Percentiles rank a stretch among this genome's conserved stretches.
phyloP scores from a whole-genome alignment of 2,329 filamentous ascomycete species.

The Talaromyces sp. region DNA sequence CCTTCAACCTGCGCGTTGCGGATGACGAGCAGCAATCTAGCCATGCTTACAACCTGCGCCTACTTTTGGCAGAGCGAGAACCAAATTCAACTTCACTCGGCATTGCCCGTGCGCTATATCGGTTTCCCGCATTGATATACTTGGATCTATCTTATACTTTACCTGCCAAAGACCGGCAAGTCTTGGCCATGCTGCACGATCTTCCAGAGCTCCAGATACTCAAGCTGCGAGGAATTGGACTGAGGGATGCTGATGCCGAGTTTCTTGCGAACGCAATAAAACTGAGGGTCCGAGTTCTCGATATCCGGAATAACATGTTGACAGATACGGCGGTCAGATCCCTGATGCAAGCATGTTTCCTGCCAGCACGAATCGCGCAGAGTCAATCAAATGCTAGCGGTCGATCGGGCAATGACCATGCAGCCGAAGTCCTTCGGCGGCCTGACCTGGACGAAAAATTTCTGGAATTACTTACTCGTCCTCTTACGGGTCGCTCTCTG shows the following conservation, averaged over 20 bases:
- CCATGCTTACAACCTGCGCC: slow-evolving; percentile 43
- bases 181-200: slow-evolving; percentile 44
- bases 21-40: slow-evolving; percentile 6
- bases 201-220: slow-evolving; percentile 52
- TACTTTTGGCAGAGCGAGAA: slow-evolving; percentile 54
- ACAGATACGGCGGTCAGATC: slow-evolving; percentile 51
- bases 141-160: slow-evolving; percentile 54
- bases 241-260: slow-evolving; percentile 50
- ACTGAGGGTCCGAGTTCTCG: slow-evolving; percentile 50
- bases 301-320: slow-evolving; percentile 53
- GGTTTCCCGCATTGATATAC: slow-evolving; percentile 53
- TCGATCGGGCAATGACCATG: background rate
- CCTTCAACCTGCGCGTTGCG: slow-evolving; percentile 43
- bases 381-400: slow-evolving; percentile 3
- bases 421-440: slow-evolving; percentile 17
- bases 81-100: slow-evolving; percentile 54
- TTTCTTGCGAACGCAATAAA: slow-evolving; percentile 50
- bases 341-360: slow-evolving; percentile 49
- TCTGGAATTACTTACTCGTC: slow-evolving; percentile 43
- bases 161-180: slow-evolving; percentile 43
- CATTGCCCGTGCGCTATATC: slow-evolving; percentile 47
- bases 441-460: slow-evolving; percentile 44
- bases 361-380: slow-evolving; percentile 14
- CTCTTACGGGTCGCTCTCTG: slow-evolving; percentile 49
- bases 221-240: slow-evolving; percentile 50